A percentile compares a stretch with the other conserved stretches of the same genome.
phyloP scores from a whole-genome alignment of 352 stramenopile species.

The Phytophthora meadii region DNA sequence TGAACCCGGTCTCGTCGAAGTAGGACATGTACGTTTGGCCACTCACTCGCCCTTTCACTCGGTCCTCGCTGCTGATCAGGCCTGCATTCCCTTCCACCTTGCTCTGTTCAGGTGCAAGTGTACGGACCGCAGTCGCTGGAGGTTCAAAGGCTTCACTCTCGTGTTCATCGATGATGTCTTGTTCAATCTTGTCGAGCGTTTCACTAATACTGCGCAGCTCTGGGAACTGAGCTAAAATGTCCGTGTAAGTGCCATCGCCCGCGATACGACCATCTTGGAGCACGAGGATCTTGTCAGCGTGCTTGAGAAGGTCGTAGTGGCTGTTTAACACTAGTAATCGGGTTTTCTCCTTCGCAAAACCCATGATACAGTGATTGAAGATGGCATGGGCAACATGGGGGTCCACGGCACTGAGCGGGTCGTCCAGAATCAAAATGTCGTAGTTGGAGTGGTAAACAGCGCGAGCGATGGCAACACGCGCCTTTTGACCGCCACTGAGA shows the following conservation, averaged over 20 bases:
- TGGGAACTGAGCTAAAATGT: slow-evolving; percentile 29
- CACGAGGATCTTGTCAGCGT: slow-evolving; percentile 47
- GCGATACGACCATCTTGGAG: slow-evolving; percentile 36
- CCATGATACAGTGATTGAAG: slow-evolving; percentile 40
- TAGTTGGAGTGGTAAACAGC: slow-evolving; percentile 84
- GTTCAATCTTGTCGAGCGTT: slow-evolving; percentile 23
- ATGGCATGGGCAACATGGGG: slow-evolving; percentile 45
- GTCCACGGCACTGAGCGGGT: slow-evolving; percentile 49
- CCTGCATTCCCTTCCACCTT: slow-evolving; percentile 5
- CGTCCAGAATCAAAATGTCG: slow-evolving; percentile 60
- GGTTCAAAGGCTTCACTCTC: slow-evolving; percentile 2
- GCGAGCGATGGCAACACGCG: slow-evolving; percentile 84
- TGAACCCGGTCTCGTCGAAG: slow-evolving; percentile 43
- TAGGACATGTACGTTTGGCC: slow-evolving; percentile 40
- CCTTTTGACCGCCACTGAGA: slow-evolving; percentile 93
- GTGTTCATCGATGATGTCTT: slow-evolving; percentile 36
- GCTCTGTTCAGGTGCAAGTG: slow-evolving; percentile 3
- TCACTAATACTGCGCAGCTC: slow-evolving; percentile 33
- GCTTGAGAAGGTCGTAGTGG: slow-evolving; percentile 39
- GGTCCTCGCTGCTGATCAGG: slow-evolving; percentile 38
- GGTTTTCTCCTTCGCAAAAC: slow-evolving; percentile 37
- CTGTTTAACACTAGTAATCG: slow-evolving; percentile 86
- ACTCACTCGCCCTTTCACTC: slow-evolving; percentile 36
- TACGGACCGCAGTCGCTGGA: not conserved
- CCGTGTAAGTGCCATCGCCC: slow-evolving; percentile 29